Evolutionary conservation across 169 alveolate species (phyloP), one percentile per base, ranked within the genome.

Genomic region (Cryptosporidium viatorum): DNA sequence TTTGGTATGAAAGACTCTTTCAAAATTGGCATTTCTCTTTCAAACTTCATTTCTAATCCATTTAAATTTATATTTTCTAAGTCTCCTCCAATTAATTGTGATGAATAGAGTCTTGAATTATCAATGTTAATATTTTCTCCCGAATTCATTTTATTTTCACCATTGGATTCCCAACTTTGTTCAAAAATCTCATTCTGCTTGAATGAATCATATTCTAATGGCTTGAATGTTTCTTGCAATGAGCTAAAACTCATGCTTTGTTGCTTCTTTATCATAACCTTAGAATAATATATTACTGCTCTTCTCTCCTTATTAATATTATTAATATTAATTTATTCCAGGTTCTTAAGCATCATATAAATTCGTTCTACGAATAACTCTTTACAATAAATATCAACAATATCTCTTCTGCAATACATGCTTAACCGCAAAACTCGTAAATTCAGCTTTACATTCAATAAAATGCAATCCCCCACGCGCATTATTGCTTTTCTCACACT

Each of bases 381-480:
- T 26, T 59, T 18, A 55, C 37, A 26, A 16, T 26, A 35, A 80
- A 31, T 62, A 59, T 62, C 73, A 80, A 31, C 50, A 62, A 62
- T 43, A 43, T 41, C 65, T 52, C 67, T 45, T 59, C 39, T 37
- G 58, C 65, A 80, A 80, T 80, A 80, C 89, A 80, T 80, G 89
- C 89, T 80, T 55, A 67, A 48, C 89, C 89, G 89, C 89, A 80
- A 80, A 80, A 80, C 89, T 80, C 89, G 89, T 80, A 80, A 80
- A 80, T 80, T 80, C 80, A 80, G 70, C 71, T 33, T 80, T 62
- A 23, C 89, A 80, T 80, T 67, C 80, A 62, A 37, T 21, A 35
- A 73, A 73, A 73, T 73, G 86, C 89, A 62, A 62, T 59, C 89
- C 89, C 89, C 89, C 89, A 62, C 89, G 80, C 89, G 89, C 89